A percentile compares a stretch with the other conserved stretches of the same genome.
These are phyloP conservation scores for Suillus spraguei DNA, from an alignment of 768 basidiomycete species.

Conservation along the genomic window DNA sequence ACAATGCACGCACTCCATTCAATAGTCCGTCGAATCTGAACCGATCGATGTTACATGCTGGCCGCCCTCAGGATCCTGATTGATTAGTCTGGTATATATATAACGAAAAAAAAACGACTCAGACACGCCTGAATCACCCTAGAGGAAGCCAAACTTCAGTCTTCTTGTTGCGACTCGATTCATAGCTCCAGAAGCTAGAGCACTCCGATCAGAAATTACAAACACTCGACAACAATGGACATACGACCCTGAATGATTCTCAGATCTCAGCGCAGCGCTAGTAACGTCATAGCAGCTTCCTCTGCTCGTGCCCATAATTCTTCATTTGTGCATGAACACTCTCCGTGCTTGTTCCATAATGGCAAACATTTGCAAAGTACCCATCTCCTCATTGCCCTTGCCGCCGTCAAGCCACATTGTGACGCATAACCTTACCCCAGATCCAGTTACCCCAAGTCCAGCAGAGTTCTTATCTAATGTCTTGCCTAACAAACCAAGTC, in stretches of 20 bases:
- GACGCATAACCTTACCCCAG: slow-evolving; percentile 58
- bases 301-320: background rate
- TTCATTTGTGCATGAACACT: slow-evolving; percentile 21
- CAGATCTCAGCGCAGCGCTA: background rate
- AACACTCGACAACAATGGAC: background rate
- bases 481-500: slow-evolving; percentile 54
- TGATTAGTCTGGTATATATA: background rate
- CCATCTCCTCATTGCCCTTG: slow-evolving; percentile 51
- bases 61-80: background rate
- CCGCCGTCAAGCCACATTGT: slow-evolving; percentile 44
- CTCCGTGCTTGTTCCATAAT: slow-evolving; percentile 18
- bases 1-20: background rate
- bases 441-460: slow-evolving; percentile 54
- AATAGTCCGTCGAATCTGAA: background rate
- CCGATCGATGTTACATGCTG: background rate
- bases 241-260: background rate
- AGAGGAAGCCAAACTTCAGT: background rate
- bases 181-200: too few species aligned
- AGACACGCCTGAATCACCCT: background rate
- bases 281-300: background rate
- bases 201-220: background rate
- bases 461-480: slow-evolving; percentile 52
- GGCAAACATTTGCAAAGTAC: slow-evolving; percentile 28
- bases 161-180: background rate
- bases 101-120: background rate